phyloP scores from a whole-genome alignment of 106 monocot species.

The Apostasia ramifera region DNA sequence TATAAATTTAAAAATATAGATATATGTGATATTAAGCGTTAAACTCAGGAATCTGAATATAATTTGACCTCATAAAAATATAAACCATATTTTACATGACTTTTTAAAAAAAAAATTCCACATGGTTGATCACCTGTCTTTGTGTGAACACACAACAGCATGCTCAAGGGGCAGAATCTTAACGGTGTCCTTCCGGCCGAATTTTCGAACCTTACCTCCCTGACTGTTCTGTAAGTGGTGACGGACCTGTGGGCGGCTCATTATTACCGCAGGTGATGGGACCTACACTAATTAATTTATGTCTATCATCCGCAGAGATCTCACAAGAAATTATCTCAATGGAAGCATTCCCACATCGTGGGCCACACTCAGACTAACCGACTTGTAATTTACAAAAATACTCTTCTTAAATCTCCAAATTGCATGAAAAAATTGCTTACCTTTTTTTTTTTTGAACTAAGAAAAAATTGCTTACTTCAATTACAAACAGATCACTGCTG shows the following conservation, averaged over 20 bases:
- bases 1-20: no score
- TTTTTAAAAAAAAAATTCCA: neutral
- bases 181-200: constrained; percentile 38
- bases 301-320: constrained; percentile 24
- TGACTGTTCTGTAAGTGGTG: constrained; percentile 12
- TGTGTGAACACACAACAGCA: neutral
- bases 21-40: no score
- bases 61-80: no score
- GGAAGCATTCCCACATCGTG: constrained; percentile 46
- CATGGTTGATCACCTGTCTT: neutral
- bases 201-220: constrained; percentile 35
- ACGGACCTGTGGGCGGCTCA: no score
- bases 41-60: no score
- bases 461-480: no score
- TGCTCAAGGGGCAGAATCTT: constrained; percentile 46
- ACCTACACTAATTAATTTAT: neutral
- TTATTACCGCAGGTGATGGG: no score
- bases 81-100: neutral
- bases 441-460: neutral
- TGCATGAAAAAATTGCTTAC: neutral
- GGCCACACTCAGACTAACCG: constrained; percentile 32
- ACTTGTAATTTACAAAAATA: no score
- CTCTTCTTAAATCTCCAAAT: no score
- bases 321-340: constrained; percentile 47
- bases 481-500: constrained; percentile 36